Conservation (phyloP, 805 yeast genomes). For the Myxozyma neglecta region DNA sequence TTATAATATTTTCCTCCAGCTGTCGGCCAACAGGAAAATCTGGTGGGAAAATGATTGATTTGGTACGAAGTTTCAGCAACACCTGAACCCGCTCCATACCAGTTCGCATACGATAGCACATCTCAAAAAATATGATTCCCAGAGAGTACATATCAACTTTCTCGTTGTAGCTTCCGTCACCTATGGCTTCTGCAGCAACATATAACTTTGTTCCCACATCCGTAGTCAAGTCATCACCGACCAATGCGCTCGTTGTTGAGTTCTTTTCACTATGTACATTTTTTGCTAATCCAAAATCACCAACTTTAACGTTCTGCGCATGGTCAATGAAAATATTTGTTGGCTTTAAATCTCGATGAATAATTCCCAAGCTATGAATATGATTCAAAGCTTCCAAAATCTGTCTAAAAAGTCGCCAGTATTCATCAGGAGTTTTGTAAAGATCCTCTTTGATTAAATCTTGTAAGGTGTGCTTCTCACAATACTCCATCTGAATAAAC, state of each 20-base stretch:
- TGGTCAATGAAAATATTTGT: constrained; percentile 94
- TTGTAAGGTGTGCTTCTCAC: constrained; percentile 87
- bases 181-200: constrained; percentile 82
- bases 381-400: constrained; percentile 85
- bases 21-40: constrained; percentile 56
- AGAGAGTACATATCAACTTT: constrained; percentile 95
- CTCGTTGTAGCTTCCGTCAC: constrained; percentile 73
- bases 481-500: constrained; percentile 97
- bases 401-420: constrained; percentile 88
- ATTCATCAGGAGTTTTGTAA: constrained; percentile 68
- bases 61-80: constrained; percentile 61
- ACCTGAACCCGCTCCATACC: constrained; percentile 89
- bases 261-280: constrained; percentile 57
- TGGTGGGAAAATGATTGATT: constrained; percentile 65
- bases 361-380: constrained; percentile 90
- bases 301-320: constrained; percentile 83
- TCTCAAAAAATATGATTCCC: constrained; percentile 93
- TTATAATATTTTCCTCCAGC: constrained; percentile 67
- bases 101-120: constrained; percentile 82
- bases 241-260: neutral
- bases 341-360: constrained; percentile 93
- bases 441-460: constrained; percentile 81
- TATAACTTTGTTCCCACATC: constrained; percentile 93
- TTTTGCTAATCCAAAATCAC: constrained; percentile 96
- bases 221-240: constrained; percentile 64